Evolutionary conservation across 1,139 yeast genomes (phyloP), one percentile per base, ranked within the genome.

Genomic region (Geotrichum macrosporum): DNA sequence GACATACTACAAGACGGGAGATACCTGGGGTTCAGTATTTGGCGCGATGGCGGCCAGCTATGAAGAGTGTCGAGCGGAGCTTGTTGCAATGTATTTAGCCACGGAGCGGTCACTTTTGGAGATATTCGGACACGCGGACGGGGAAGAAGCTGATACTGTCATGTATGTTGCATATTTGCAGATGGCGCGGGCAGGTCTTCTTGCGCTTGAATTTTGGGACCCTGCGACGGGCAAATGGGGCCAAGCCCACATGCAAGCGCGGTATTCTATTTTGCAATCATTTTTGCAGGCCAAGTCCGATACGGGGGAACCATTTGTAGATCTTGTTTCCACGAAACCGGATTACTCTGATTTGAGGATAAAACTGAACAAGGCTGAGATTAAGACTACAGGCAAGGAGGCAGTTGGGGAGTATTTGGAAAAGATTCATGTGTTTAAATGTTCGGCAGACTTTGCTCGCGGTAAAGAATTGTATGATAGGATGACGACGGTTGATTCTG

Each of bases 31-130:
- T 1, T 80, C 92, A 2, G 70, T 82, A 46, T 87, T 87, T 64
- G 94, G 95, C 5, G 72, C 82, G 2, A 68, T 81, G 53, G 84
- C 95, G n/a, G 95, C 95, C n/a, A 80, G 94, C 1, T 86, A 83
- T 62, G 96, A 87, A 66, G 96, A 87, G 65, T 86, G 95, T 65
- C 78, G 96, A 57, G 96, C 96, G 19, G 96, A 87, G 64, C 77
- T 82, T 50, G 94, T 87, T 44, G 95, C 95, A 4, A 75, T 87
- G 75, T 84, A 77, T 64, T 74, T 87, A 57, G 78, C 84, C 57
- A 77, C 88, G 44, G 81, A 82, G 64, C 70, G 76, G 50, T 74
- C 78, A 46, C 74, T 86, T 24, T 72, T 86, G 53, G 76, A 78
- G 31, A 83, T 85, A 44, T 87, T 87, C 63, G 95, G 86, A 2